These are phyloP conservation scores for Fusarium miscanthi DNA, from an alignment of 2,329 filamentous ascomycete genomes.

Conservation along the genomic window DNA sequence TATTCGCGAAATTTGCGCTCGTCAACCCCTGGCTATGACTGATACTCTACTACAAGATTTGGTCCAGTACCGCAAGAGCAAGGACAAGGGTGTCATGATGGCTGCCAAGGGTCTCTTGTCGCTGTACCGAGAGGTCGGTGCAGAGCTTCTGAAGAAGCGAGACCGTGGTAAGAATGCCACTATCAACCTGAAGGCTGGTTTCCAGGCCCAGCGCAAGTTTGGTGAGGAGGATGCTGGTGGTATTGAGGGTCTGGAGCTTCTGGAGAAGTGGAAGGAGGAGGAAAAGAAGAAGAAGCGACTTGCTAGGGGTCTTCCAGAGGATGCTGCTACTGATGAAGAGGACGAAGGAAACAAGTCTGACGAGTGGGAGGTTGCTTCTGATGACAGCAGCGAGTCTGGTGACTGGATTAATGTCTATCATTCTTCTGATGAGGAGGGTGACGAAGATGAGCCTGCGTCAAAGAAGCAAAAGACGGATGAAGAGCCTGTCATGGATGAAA, in stretches of 20 bases:
- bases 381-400: slow-evolving; percentile 75
- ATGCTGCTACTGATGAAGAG: slow-evolving; percentile 68
- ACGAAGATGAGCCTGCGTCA: slow-evolving; percentile 72
- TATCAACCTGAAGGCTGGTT: slow-evolving; percentile 80
- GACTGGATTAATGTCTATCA: slow-evolving; percentile 96
- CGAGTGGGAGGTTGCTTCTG: slow-evolving; percentile 71
- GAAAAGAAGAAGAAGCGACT: slow-evolving; percentile 79
- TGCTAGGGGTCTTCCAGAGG: slow-evolving; percentile 75
- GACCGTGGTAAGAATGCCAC: slow-evolving; percentile 93
- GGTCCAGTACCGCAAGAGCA: slow-evolving; percentile 95
- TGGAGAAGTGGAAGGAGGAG: slow-evolving; percentile 94
- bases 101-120: slow-evolving; percentile 91
- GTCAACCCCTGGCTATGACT: slow-evolving; percentile 95
- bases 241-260: slow-evolving; percentile 91
- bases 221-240: slow-evolving; percentile 83
- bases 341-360: slow-evolving; percentile 66
- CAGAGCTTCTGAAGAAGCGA: slow-evolving; percentile 87
- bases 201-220: slow-evolving; percentile 80
- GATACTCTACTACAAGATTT: slow-evolving; percentile 96
- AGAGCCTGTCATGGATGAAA: slow-evolving; percentile 53
- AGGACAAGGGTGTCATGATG: slow-evolving; percentile 99
- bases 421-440: slow-evolving; percentile 76
- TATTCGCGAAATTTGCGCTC: slow-evolving; percentile 91
- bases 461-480: slow-evolving; percentile 55
- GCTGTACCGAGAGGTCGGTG: slow-evolving; percentile 90